These are phyloP conservation scores for Pyrus hybrid DNA, from an alignment of 331 rosid species.

Conservation along the genomic window DNA sequence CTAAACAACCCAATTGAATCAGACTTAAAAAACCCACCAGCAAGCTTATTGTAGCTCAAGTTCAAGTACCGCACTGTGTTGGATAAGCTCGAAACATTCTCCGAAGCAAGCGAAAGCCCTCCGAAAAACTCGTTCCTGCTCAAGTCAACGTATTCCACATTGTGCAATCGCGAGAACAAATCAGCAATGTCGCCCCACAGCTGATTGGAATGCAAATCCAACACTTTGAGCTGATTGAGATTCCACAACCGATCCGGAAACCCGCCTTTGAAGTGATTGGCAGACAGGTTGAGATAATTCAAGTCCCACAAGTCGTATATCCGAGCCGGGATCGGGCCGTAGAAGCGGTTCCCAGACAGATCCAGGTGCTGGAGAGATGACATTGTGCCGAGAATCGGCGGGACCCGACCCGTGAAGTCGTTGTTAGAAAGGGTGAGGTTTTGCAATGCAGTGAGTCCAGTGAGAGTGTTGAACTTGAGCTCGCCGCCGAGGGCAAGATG, in stretches of 20 bases:
- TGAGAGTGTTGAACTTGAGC: constrained; percentile 67
- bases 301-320: constrained; percentile 70
- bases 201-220: constrained; percentile 66
- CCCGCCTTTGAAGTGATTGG: constrained; percentile 49
- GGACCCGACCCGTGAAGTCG: constrained; percentile 62
- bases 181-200: constrained; percentile 64
- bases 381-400: constrained; percentile 63
- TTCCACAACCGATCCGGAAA: constrained; percentile 54
- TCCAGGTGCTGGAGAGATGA: constrained; percentile 68
- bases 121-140: constrained; percentile 69
- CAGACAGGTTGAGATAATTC: constrained; percentile 64
- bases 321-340: constrained; percentile 88
- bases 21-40: constrained; percentile 49
- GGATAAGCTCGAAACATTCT: constrained; percentile 59
- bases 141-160: constrained; percentile 72
- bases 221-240: constrained; percentile 75
- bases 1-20: constrained; percentile 50
- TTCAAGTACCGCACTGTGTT: constrained; percentile 53
- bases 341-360: constrained; percentile 69
- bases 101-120: constrained; percentile 28
- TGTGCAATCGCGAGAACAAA: constrained; percentile 42
- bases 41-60: constrained; percentile 48
- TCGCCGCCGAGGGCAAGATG: constrained; percentile 55
- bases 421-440: constrained; percentile 71
- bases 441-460: constrained; percentile 44